Base-by-base conservation (phyloP, 2,329 filamentous ascomycete species). In the Penicillium sp. region DNA sequence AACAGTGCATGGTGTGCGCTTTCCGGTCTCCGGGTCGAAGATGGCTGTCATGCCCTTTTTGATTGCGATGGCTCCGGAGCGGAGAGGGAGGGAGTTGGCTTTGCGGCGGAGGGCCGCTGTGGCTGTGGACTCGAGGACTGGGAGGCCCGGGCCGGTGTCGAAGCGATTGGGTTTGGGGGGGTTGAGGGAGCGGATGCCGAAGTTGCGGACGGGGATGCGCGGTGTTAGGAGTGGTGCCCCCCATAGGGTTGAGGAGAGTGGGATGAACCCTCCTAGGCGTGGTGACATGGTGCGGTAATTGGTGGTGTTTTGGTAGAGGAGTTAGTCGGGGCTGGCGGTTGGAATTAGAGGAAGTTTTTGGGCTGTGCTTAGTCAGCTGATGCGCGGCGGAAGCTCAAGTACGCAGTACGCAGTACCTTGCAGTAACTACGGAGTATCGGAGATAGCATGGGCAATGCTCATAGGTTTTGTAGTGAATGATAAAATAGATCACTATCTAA, bases 41-140 rank as follows among this genome's bases (percentile, higher is more conserved):
- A 96, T 74, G 52, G 87, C 91, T 36, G 90, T 95, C 88, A 99
- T 97, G 71, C 93, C 93, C 75, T 91, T 92, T 75, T 99, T 99
- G 67, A 85, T 80, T 11, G 87, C 90, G 39, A 99, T 79, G 8
- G 89, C 84, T 27, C 93, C 93, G 2, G 90, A 85, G 25, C 93
- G 87, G 35, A 81, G 74, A 6, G 83, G 82, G 10, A 83, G 76
- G 0, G 77, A 80, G 56, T 75, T 74, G 33, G 76, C 72, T 68
- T 80, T 82, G 41, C 82, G 80, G 49, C 75, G 71, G 48, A 84
- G 75, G 2, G 83, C 83, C n/a, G 80, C 80, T 3, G 77, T 74
- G 8, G 77, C 75, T 9, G 78, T 80, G 49, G 79, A 75, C 48
- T 76, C 72, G 30, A 86, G 75, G n/a, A 78, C 67, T 6, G 73